Conservation (phyloP, 1,139 yeast species). For the Yamadazyma taylorii region DNA sequence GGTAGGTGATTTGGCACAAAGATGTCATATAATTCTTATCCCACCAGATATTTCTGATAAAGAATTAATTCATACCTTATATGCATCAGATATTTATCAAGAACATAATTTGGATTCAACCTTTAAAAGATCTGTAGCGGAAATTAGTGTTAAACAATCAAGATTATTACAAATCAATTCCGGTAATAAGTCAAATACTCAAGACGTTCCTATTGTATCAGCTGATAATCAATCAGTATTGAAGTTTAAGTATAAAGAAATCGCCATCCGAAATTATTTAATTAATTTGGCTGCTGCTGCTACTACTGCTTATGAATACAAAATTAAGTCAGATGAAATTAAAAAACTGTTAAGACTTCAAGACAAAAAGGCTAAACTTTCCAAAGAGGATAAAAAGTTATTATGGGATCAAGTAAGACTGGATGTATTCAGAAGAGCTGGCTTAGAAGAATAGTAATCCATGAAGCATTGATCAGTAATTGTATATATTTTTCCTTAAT, state of each 20-base stretch:
- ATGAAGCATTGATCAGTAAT: background rate
- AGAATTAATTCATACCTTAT: conserved; percentile 42
- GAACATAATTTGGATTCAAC: conserved; percentile 48
- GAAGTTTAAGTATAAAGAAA: conserved; percentile 42
- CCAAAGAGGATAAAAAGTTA: conserved; percentile 43
- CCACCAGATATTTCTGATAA: conserved; percentile 46
- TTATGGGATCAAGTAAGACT: conserved; percentile 53
- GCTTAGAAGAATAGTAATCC: conserved; percentile 30
- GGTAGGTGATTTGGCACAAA: conserved; percentile 45
- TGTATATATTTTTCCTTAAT: background rate
- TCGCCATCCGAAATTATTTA: conserved; percentile 50
- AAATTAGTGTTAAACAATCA: conserved; percentile 51
- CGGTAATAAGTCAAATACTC: conserved; percentile 19
- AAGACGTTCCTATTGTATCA: conserved; percentile 27
- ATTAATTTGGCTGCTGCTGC: conserved; percentile 57
- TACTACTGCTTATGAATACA: conserved; percentile 53
- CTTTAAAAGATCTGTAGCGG: conserved; percentile 52
- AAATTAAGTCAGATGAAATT: conserved; percentile 35
- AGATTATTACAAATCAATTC: conserved; percentile 42
- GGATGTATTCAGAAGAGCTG: conserved; percentile 51
- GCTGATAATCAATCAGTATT: conserved; percentile 28
- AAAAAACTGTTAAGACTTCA: conserved; percentile 26
- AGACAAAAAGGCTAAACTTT: conserved; percentile 34
- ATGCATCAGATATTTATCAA: conserved; percentile 43
- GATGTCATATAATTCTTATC: conserved; percentile 41